Conservation (phyloP, 2,329 filamentous ascomycete species). For the Ascochyta rabiei region DNA sequence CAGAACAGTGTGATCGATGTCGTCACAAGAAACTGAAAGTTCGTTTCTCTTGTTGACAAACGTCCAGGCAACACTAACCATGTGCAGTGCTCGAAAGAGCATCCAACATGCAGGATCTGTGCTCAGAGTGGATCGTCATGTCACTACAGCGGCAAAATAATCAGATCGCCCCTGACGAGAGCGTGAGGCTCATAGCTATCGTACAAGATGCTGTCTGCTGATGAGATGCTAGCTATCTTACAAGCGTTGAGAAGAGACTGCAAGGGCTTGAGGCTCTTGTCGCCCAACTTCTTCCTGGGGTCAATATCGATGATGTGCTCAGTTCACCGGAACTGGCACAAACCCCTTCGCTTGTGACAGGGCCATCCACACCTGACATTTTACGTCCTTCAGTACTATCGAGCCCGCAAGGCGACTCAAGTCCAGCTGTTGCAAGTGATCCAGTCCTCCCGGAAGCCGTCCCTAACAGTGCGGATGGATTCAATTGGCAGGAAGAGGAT, state of each 20-base stretch:
- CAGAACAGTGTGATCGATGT: slow-evolving; percentile 29
- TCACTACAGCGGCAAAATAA: slow-evolving; percentile 33
- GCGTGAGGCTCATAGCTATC: slow-evolving; percentile 6
- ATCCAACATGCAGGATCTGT: slow-evolving; percentile 29
- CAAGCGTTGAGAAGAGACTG: slow-evolving; percentile 30
- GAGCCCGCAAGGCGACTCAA: slow-evolving; percentile 20
- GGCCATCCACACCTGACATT: slow-evolving; percentile 16
- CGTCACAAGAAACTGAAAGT: slow-evolving; percentile 34
- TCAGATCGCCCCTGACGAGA: slow-evolving; percentile 33
- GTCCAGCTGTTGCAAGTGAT: slow-evolving; percentile 16
- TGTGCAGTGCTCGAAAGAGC: slow-evolving; percentile 32
- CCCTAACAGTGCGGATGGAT: slow-evolving; percentile 31
- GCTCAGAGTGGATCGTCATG: slow-evolving; percentile 25
- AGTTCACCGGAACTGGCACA: slow-evolving; percentile 21
- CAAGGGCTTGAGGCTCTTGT: slow-evolving; percentile 27
- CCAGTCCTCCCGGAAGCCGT: slow-evolving; percentile 34
- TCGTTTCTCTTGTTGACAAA: not conserved
- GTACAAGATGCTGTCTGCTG: not conserved
- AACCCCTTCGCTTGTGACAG: slow-evolving; percentile 6
- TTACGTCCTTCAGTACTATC: slow-evolving; percentile 8
- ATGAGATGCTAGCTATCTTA: slow-evolving; percentile 21
- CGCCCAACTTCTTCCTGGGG: slow-evolving; percentile 28
- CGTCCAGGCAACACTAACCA: not conserved
- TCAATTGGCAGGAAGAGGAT: slow-evolving; percentile 34
- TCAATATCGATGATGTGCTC: slow-evolving; percentile 28